phyloP scores from a whole-genome alignment of 2,329 filamentous ascomycete genomes.

The Talaromyces sp. region DNA sequence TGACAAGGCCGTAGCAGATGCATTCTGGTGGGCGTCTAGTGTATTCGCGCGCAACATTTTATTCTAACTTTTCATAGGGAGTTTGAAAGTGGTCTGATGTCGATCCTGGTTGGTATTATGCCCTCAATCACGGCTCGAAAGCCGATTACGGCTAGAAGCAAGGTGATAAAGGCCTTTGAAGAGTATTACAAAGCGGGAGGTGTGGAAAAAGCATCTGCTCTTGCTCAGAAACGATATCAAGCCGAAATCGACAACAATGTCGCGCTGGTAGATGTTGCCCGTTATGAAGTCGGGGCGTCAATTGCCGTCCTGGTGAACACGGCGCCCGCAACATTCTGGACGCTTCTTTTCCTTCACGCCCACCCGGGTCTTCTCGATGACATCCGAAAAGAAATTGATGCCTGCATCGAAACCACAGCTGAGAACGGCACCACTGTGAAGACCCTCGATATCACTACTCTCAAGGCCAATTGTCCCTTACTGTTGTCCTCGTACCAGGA shows the following conservation, averaged over 20 bases:
- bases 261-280: background rate
- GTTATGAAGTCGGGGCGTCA: background rate
- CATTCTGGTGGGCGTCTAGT: background rate
- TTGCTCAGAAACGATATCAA: background rate
- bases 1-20: background rate
- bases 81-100: background rate
- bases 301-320: conserved; percentile 11
- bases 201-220: background rate
- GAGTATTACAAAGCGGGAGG: background rate
- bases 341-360: background rate
- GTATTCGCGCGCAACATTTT: too few species aligned
- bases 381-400: conserved; percentile 6
- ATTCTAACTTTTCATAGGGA: too few species aligned
- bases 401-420: background rate
- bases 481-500: conserved; percentile 6
- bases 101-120: background rate
- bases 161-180: background rate
- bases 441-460: background rate
- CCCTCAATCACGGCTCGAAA: background rate
- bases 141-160: background rate
- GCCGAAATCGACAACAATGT: background rate
- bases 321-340: conserved; percentile 3
- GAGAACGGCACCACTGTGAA: background rate
- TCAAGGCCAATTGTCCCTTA: conserved; percentile 4
- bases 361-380: background rate